Evolutionary conservation across 2,329 filamentous ascomycete species (phyloP).

Genomic region (Escovopsis sp.): DNA sequence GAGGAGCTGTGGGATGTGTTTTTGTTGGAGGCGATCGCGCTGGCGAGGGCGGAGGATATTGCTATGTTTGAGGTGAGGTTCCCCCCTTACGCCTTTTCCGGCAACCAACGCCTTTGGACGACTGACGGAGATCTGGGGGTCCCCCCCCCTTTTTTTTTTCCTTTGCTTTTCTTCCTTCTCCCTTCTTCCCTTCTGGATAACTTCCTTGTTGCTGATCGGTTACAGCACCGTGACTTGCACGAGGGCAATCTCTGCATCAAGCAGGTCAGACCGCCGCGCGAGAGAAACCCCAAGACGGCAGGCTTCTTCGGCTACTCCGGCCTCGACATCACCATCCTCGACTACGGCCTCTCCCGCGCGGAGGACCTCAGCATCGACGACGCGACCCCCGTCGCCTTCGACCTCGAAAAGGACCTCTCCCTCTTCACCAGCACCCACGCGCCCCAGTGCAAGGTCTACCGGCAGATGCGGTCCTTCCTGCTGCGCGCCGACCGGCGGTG

Average conservation of each 20-base stretch:
- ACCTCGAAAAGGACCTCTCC: slow-evolving; percentile 43
- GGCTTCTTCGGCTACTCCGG: slow-evolving; percentile 42
- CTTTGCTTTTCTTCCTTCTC: too few relatives aligned
- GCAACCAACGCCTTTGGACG: not conserved
- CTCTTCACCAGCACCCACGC: slow-evolving; percentile 46
- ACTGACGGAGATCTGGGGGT: too few relatives aligned
- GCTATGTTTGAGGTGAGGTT: slow-evolving; percentile 41
- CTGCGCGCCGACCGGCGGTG: slow-evolving; percentile 34
- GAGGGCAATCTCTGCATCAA: slow-evolving; percentile 49
- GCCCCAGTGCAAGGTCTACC: slow-evolving; percentile 44
- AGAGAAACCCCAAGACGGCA: slow-evolving; percentile 14
- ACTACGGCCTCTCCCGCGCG: slow-evolving; percentile 49
- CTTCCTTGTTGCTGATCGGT: not conserved
- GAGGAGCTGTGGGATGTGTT: slow-evolving; percentile 49
- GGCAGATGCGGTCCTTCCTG: slow-evolving; percentile 45
- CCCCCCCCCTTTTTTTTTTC: too few relatives aligned
- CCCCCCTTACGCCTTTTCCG: not conserved
- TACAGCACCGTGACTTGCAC: slow-evolving; percentile 47
- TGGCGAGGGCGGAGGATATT: slow-evolving; percentile 42
- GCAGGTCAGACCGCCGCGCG: slow-evolving; percentile 20
- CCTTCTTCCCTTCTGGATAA: too few relatives aligned
- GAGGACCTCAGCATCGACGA: slow-evolving; percentile 24
- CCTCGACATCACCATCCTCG: slow-evolving; percentile 47
- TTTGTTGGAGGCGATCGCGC: slow-evolving; percentile 41
- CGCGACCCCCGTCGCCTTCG: slow-evolving; percentile 32